Percentiles rank a stretch among this genome's conserved stretches.
phyloP scores from a whole-genome alignment of 768 basidiomycete genomes.

The Lactarius deliciosus region DNA sequence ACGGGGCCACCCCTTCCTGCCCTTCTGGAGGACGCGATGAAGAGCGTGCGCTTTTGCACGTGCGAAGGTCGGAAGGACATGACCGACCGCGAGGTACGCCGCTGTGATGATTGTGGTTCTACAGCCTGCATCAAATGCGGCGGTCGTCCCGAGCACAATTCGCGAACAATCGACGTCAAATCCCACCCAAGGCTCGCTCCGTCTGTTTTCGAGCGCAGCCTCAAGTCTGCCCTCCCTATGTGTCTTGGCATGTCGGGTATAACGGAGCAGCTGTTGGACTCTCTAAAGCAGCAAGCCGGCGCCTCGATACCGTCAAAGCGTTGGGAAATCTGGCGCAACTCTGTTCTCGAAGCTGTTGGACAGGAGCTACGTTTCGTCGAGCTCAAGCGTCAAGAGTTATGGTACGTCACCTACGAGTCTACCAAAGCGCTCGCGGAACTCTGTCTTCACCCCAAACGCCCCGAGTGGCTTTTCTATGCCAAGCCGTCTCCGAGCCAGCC shows the following conservation, averaged over 20 bases:
- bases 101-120: conserved; percentile 73
- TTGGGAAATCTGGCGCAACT: conserved; percentile 66
- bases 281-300: conserved; percentile 43
- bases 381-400: conserved; percentile 83
- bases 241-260: conserved; percentile 60
- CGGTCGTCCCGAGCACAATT: conserved; percentile 88
- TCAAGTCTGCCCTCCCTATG: conserved; percentile 88
- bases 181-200: conserved; percentile 65
- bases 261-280: conserved; percentile 51
- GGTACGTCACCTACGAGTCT: conserved; percentile 80
- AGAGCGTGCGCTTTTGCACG: conserved; percentile 77
- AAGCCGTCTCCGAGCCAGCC: conserved; percentile 64
- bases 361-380: conserved; percentile 79
- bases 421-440: conserved; percentile 71
- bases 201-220: conserved; percentile 65
- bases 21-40: conserved; percentile 62
- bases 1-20: conserved; percentile 46
- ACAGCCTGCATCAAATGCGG: conserved; percentile 85
- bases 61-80: conserved; percentile 88
- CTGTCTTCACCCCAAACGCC: conserved; percentile 67
- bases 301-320: conserved; percentile 50
- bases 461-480: conserved; percentile 87
- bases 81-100: conserved; percentile 61
- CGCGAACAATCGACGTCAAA: conserved; percentile 51
- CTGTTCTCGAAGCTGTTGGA: conserved; percentile 57